These are phyloP conservation scores for Fistulinella cinereoalba DNA, from an alignment of 1,284 basidiomycete genomes.

Conservation along the genomic window DNA sequence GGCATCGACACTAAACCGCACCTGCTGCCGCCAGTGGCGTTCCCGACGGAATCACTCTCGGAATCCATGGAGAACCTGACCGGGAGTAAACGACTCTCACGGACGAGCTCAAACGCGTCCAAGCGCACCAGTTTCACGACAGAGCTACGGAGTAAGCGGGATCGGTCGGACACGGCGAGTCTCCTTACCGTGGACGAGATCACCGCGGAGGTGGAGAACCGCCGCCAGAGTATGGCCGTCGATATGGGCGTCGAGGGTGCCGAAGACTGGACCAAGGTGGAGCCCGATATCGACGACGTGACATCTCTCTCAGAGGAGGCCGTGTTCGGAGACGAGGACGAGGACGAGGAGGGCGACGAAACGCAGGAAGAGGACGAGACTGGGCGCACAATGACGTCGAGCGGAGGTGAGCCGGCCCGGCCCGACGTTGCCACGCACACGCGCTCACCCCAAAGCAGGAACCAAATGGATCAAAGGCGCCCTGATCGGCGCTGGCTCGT, in stretches of 20 bases:
- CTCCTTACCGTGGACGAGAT: constrained; percentile 97
- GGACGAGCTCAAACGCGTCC: constrained; percentile 54
- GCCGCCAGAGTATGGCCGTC: constrained; percentile 54
- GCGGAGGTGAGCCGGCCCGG: constrained; percentile 48
- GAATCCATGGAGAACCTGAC: constrained; percentile 68
- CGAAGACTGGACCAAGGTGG: constrained; percentile 70
- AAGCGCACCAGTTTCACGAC: constrained; percentile 76
- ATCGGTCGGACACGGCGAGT: constrained; percentile 86
- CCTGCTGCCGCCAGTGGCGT: constrained; percentile 76
- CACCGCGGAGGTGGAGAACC: constrained; percentile 92
- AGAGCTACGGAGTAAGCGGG: constrained; percentile 74
- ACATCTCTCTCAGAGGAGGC: constrained; percentile 41
- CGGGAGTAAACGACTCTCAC: constrained; percentile 33
- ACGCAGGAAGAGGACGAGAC: constrained; percentile 53
- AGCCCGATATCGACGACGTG: constrained; percentile 43
- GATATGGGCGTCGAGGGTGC: constrained; percentile 47
- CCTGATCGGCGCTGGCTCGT: constrained; percentile 94
- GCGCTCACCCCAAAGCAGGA: constrained; percentile 38
- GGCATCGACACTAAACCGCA: constrained; percentile 45
- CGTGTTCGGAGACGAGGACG: constrained; percentile 44
- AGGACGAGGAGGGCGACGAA: constrained; percentile 38
- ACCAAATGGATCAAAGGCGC: constrained; percentile 99
- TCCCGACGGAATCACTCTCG: constrained; percentile 73
- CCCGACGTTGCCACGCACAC: constrained; percentile 3
- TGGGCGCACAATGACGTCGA: constrained; percentile 59